phyloP scores from a whole-genome alignment of 495 filamentous ascomycete species.

The Trichoderma parareesei region DNA sequence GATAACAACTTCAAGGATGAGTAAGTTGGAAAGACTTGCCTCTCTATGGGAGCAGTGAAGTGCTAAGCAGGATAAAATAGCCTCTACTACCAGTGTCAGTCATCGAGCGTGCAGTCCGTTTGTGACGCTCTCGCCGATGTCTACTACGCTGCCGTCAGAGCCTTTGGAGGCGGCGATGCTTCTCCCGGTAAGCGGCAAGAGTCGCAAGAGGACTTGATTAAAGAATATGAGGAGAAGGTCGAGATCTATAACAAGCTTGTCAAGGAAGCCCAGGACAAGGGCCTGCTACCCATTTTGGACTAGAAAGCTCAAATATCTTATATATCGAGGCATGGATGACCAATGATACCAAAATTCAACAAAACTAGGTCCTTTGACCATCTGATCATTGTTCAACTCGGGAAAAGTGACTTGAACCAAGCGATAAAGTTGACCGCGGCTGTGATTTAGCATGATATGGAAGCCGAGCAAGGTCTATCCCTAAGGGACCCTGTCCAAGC shows the following conservation, averaged over 20 bases:
- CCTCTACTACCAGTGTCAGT: slow-evolving; percentile 26
- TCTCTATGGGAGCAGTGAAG: neutral
- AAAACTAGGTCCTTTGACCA: too few relatives aligned
- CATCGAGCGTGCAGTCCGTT: slow-evolving; percentile 5
- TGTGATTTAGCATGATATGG: too few relatives aligned
- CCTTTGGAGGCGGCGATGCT: slow-evolving; percentile 26
- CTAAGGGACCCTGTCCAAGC: too few relatives aligned
- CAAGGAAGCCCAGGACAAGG: slow-evolving; percentile 21
- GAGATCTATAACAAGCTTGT: slow-evolving; percentile 25
- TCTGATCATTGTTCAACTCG: too few relatives aligned
- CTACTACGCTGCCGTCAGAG: slow-evolving; percentile 37
- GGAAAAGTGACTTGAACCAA: too few relatives aligned
- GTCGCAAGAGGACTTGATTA: slow-evolving; percentile 20
- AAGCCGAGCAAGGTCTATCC: too few relatives aligned
- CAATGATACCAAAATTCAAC: too few relatives aligned
- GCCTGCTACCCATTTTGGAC: slow-evolving; percentile 17
- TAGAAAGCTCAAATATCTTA: neutral
- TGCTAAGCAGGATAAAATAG: slow-evolving; percentile 17
- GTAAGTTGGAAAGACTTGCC: slow-evolving; percentile 12
- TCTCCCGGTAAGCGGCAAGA: slow-evolving; percentile 17
- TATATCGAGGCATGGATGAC: neutral
- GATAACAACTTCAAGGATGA: slow-evolving; percentile 39
- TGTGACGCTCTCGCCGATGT: slow-evolving; percentile 34
- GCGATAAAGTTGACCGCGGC: too few relatives aligned
- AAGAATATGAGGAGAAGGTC: slow-evolving; percentile 26